Percentiles rank a stretch among this genome's conserved stretches.
These are phyloP conservation scores for Sphaerulina populicola DNA, from an alignment of 2,329 filamentous ascomycete species.

Conservation along the genomic window DNA sequence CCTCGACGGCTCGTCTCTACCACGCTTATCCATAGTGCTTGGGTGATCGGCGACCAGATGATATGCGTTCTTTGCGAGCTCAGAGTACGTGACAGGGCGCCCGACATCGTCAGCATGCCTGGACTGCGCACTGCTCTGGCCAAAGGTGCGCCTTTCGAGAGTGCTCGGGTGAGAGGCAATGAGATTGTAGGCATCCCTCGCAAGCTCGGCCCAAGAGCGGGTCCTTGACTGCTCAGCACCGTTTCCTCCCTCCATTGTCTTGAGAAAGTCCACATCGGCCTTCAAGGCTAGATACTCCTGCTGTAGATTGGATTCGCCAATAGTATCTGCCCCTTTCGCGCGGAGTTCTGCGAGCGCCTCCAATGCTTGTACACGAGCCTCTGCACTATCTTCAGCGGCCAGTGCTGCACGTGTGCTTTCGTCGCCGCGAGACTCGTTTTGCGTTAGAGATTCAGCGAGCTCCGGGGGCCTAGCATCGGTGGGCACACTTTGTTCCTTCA, in stretches of 20 bases:
- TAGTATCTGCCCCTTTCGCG: not conserved
- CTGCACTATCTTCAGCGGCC: not conserved
- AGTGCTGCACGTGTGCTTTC: not conserved
- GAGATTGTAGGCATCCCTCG: slow-evolving; percentile 1
- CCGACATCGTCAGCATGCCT: not conserved
- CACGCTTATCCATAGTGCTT: not conserved
- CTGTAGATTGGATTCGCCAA: not conserved
- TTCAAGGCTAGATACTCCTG: slow-evolving; percentile 6
- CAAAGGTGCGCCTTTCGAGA: not conserved
- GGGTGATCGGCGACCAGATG: slow-evolving; percentile 5
- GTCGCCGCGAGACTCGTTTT: not conserved
- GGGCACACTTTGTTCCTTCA: not conserved
- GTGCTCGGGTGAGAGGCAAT: not conserved
- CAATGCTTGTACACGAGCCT: not conserved
- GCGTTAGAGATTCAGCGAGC: not conserved
- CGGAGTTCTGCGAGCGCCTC: not conserved
- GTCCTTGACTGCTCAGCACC: not conserved
- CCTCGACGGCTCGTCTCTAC: not conserved
- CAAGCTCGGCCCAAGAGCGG: slow-evolving; percentile 1
- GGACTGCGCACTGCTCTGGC: not conserved
- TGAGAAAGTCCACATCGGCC: slow-evolving; percentile 5
- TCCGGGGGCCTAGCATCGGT: not conserved
- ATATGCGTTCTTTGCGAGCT: slow-evolving; percentile 6
- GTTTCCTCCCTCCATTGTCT: not conserved
- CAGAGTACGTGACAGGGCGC: not conserved